phyloP scores from a whole-genome alignment of 2,329 filamentous ascomycete species.

The Botrytis aclada region DNA sequence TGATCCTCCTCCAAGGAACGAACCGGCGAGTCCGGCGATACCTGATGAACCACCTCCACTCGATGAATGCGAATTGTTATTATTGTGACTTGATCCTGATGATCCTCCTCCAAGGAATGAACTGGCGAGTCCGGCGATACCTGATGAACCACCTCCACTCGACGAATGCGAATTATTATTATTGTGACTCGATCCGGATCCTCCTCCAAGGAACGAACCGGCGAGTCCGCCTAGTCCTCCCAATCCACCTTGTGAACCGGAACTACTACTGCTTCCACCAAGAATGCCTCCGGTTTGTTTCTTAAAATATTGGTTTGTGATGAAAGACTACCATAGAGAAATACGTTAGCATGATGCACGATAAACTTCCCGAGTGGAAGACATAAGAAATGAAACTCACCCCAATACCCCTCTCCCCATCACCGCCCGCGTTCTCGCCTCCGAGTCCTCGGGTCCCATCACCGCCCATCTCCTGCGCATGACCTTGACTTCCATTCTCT shows the following conservation, averaged over 20 bases:
- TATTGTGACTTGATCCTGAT: slow-evolving; percentile 27
- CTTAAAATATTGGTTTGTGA: slow-evolving; percentile 35
- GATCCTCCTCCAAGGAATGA: slow-evolving; percentile 32
- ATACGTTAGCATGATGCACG: neutral
- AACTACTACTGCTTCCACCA: slow-evolving; percentile 17
- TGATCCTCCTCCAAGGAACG: slow-evolving; percentile 33
- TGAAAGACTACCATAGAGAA: slow-evolving; percentile 27
- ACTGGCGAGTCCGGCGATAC: slow-evolving; percentile 42
- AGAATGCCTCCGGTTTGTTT: slow-evolving; percentile 16
- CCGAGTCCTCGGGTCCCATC: slow-evolving; percentile 60
- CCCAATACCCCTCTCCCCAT: slow-evolving; percentile 63
- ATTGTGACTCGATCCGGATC: slow-evolving; percentile 26
- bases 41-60: slow-evolving; percentile 33
- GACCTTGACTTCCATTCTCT: slow-evolving; percentile 18
- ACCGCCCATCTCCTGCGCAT: slow-evolving; percentile 48
- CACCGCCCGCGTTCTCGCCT: slow-evolving; percentile 58
- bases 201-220: slow-evolving; percentile 36
- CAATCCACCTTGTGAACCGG: slow-evolving; percentile 30
- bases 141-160: slow-evolving; percentile 31
- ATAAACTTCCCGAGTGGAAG: neutral
- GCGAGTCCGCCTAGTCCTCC: slow-evolving; percentile 42
- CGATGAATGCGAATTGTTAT: slow-evolving; percentile 32
- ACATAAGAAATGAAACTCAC: slow-evolving; percentile 48
- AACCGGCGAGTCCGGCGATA: slow-evolving; percentile 41
- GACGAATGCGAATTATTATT: slow-evolving; percentile 33